phyloP scores from a whole-genome alignment of 495 filamentous ascomycete genomes.

The Penicillium roqueforti region DNA sequence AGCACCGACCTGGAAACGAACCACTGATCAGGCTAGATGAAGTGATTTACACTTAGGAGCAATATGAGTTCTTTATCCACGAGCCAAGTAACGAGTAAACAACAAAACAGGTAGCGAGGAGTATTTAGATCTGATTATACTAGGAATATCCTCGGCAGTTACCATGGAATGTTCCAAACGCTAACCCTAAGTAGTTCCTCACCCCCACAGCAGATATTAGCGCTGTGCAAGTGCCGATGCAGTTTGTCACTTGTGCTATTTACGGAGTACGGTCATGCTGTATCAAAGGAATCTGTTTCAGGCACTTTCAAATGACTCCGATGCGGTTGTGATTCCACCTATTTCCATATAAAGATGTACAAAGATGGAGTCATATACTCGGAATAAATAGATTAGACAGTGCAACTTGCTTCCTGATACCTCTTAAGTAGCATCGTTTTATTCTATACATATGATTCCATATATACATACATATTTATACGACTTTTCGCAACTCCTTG shows the following conservation, averaged over 20 bases:
- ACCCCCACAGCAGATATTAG: too few relatives aligned
- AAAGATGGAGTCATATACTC: neutral
- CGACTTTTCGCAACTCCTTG: neutral
- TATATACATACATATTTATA: neutral
- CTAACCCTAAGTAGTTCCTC: too few relatives aligned
- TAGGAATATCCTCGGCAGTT: neutral
- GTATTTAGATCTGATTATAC: neutral
- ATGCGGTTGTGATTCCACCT: neutral
- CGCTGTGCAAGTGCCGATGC: too few relatives aligned
- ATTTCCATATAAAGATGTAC: neutral
- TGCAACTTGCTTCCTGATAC: too few relatives aligned
- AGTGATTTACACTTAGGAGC: neutral
- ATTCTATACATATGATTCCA: too few relatives aligned
- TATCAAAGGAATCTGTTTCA: neutral
- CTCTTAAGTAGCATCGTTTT: too few relatives aligned
- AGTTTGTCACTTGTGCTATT: too few relatives aligned
- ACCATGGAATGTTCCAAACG: too few relatives aligned
- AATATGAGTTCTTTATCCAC: neutral
- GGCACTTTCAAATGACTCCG: neutral
- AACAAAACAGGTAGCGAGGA: neutral
- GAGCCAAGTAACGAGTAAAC: neutral
- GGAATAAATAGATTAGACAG: too few relatives aligned
- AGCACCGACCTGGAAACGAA: neutral
- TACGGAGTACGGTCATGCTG: too few relatives aligned
- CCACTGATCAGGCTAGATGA: slow-evolving; percentile 2